A percentile compares a stretch with the other conserved stretches of the same genome.
Conservation (phyloP, 148 eudicot genomes). For the Drosera capensis region DNA sequence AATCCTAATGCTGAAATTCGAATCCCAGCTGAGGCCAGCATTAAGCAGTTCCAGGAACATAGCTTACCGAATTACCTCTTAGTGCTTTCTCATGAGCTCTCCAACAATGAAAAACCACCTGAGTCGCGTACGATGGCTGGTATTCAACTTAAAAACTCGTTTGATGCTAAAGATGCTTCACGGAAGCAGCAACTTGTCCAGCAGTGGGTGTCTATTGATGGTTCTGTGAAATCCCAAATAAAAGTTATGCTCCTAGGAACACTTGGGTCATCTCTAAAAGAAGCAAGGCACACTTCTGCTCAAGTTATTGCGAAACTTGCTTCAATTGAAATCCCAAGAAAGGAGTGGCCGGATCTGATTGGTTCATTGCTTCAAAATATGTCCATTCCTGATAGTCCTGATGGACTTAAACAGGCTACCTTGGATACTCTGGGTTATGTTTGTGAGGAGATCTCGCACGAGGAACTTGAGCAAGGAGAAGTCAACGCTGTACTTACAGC, state of each 20-base stretch:
- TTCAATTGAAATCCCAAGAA: conserved; percentile 48
- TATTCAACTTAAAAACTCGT: conserved; percentile 51
- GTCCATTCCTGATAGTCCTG: conserved; percentile 39
- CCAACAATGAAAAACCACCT: conserved; percentile 48
- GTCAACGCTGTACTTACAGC: conserved; percentile 63
- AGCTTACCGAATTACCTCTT: conserved; percentile 37
- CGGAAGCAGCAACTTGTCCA: conserved; percentile 41
- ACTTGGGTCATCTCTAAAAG: conserved; percentile 33
- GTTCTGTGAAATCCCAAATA: conserved; percentile 35
- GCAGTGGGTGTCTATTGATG: conserved; percentile 47
- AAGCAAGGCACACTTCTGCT: conserved; percentile 57
- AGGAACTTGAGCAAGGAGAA: conserved; percentile 49
- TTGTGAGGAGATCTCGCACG: conserved; percentile 60
- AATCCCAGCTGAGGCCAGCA: conserved; percentile 39
- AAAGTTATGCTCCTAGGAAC: conserved; percentile 46
- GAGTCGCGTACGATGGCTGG: conserved; percentile 72
- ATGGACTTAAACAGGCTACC: conserved; percentile 48
- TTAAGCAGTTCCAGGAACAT: conserved; percentile 56
- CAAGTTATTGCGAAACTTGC: conserved; percentile 73
- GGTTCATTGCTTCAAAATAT: conserved; percentile 44
- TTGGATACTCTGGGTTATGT: conserved; percentile 63
- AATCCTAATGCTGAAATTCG: conserved; percentile 43
- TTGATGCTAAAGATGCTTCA: conserved; percentile 62
- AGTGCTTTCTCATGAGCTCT: conserved; percentile 46
- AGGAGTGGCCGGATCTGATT: conserved; percentile 65